Evolutionary conservation across 306 rosid genomes (phyloP).

Genomic region (Citrullus colocynthis): DNA sequence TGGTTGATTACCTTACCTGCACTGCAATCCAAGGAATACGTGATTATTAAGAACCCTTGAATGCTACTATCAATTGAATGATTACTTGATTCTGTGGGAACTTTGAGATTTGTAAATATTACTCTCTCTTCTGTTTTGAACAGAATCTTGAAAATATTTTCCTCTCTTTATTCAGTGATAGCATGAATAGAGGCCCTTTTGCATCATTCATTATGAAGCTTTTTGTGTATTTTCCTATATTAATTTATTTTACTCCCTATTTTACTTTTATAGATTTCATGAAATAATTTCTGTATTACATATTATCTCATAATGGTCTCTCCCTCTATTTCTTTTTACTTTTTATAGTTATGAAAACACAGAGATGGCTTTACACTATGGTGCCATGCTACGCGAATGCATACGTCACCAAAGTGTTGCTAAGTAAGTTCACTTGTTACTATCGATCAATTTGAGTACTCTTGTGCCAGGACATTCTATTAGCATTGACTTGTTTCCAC

Average conservation of each 20-base stretch:
- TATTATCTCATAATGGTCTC: neutral
- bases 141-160: neutral
- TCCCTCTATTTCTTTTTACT: neutral
- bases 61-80: neutral
- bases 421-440: slow-evolving; percentile 31
- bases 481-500: neutral
- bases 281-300: neutral
- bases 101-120: neutral
- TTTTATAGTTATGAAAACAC: slow-evolving; percentile 59
- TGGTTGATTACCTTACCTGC: neutral
- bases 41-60: neutral
- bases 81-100: neutral
- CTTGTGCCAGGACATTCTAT: neutral
- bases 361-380: slow-evolving; percentile 94
- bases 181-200: neutral
- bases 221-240: neutral
- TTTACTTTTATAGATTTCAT: neutral
- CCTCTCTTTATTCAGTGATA: neutral
- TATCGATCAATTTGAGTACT: slow-evolving; percentile 1
- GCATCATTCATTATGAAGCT: neutral
- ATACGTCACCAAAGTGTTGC: slow-evolving; percentile 98
- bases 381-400: slow-evolving; percentile 98
- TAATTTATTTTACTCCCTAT: neutral
- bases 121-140: neutral
- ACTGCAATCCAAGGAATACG: neutral